A percentile compares a stretch with the other conserved stretches of the same genome.
Conservation (phyloP, 148 eudicot genomes). For the Tetragonia tetragonoides region DNA sequence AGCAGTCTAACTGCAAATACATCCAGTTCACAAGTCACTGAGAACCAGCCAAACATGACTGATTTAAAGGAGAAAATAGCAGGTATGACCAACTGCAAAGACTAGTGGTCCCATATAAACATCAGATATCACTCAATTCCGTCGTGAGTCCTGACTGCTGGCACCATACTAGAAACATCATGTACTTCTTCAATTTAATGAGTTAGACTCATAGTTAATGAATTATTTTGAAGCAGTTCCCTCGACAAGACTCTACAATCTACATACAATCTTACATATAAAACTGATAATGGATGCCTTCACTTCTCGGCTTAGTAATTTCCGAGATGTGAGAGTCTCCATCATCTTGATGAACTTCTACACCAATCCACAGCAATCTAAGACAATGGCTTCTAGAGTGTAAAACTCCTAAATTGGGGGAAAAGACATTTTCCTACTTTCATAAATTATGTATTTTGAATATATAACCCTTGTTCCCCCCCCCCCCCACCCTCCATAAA, state of each 20-base stretch:
- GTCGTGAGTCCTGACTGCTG: background rate
- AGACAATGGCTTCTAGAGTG: too few species aligned
- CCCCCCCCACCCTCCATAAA: too few species aligned
- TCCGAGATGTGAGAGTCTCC: too few species aligned
- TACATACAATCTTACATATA: too few species aligned
- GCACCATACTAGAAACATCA: background rate
- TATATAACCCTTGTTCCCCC: too few species aligned
- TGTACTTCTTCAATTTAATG: background rate
- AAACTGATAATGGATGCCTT: too few species aligned
- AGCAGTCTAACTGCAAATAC: background rate
- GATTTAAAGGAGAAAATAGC: background rate
- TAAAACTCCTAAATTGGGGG: too few species aligned
- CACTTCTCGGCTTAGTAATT: too few species aligned
- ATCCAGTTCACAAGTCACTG: background rate
- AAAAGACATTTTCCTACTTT: too few species aligned
- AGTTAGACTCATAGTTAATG: background rate
- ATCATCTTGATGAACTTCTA: too few species aligned
- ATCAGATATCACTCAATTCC: background rate
- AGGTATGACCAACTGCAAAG: background rate
- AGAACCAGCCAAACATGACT: background rate
- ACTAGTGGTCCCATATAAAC: background rate
- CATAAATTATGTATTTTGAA: too few species aligned
- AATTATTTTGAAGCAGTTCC: background rate
- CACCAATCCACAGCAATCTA: too few species aligned
- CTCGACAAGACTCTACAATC: background rate